Conservation (phyloP, 192 early-diverging fungal genomes). For the Linnemannia hyalina region DNA sequence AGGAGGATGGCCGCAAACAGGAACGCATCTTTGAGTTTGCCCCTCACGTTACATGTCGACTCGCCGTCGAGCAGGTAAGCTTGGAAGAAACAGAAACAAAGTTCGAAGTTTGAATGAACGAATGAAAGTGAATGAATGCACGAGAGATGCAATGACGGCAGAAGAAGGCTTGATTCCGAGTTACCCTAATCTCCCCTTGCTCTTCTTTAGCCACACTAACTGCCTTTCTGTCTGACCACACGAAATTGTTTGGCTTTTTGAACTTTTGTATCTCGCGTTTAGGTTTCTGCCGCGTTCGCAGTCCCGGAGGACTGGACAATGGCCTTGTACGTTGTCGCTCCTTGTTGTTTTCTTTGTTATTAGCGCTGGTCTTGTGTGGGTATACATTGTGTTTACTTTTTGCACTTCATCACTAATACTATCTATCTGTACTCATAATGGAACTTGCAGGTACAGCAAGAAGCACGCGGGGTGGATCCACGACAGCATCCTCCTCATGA, state of each 20-base stretch:
- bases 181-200: background rate
- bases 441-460: slow-evolving; percentile 37
- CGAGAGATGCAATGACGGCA: background rate
- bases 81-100: background rate
- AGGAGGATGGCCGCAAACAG: slow-evolving; percentile 37
- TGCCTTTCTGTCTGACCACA: background rate
- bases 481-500: slow-evolving; percentile 32
- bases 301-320: slow-evolving; percentile 41
- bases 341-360: too few species aligned
- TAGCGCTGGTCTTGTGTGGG: background rate
- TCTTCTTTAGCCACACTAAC: background rate
- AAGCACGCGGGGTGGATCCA: slow-evolving; percentile 56
- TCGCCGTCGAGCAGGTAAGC: slow-evolving; percentile 41
- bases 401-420: background rate
- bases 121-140: background rate
- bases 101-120: background rate
- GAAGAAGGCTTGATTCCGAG: background rate
- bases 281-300: slow-evolving; percentile 35
- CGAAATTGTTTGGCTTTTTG: background rate
- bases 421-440: background rate
- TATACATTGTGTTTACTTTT: background rate
- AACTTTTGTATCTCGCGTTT: background rate
- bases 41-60: slow-evolving; percentile 23
- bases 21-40: slow-evolving; percentile 39
- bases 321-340: slow-evolving; percentile 35